Conservation (phyloP, 1,284 basidiomycete species). For the Pterulicium gracile region DNA sequence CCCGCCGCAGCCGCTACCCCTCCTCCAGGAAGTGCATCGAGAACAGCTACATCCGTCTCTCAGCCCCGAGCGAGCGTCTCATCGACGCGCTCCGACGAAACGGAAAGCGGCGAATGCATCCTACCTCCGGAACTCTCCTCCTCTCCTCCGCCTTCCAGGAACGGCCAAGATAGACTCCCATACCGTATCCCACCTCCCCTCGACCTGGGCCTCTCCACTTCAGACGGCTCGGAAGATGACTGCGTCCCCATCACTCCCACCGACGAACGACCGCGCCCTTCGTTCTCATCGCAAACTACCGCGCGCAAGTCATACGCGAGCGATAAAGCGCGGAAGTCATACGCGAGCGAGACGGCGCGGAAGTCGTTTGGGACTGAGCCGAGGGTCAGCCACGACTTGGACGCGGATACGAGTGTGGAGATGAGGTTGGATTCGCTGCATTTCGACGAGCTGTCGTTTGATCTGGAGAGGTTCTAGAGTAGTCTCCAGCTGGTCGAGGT, state of each 20-base stretch:
- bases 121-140: neutral
- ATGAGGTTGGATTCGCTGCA: constrained; percentile 40
- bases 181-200: constrained; percentile 15
- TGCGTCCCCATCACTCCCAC: neutral
- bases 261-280: neutral
- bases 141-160: neutral
- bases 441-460: constrained; percentile 39
- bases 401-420: constrained; percentile 24
- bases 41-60: neutral
- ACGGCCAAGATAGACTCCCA: neutral
- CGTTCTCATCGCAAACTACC: neutral
- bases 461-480: constrained; percentile 27
- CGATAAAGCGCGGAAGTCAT: neutral
- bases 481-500: neutral
- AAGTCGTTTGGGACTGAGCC: neutral
- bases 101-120: neutral
- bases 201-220: constrained; percentile 15
- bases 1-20: neutral
- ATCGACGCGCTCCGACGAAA: neutral
- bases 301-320: neutral
- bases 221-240: neutral
- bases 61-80: neutral
- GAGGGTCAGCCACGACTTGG: neutral
- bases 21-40: neutral
- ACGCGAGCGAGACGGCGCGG: too few species aligned